phyloP scores from a whole-genome alignment of 2,329 filamentous ascomycete genomes.

The Hypoxylon sp. region DNA sequence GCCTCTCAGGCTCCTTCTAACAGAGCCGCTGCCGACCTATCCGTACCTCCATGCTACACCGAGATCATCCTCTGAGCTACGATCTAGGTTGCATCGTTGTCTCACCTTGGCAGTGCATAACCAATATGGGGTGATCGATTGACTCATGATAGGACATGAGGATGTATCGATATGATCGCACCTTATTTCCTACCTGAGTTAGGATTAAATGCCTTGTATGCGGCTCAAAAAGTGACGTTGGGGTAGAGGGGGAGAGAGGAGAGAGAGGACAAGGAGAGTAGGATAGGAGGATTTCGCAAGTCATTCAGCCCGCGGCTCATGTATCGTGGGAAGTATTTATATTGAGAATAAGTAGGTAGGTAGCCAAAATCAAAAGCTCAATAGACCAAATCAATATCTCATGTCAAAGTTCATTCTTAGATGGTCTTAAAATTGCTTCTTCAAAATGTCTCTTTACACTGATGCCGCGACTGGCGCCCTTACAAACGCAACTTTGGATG shows the following conservation, averaged over 20 bases:
- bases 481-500: conserved; percentile 14
- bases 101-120: conserved; percentile 16
- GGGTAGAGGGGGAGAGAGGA: not conserved
- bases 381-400: conserved; percentile 7
- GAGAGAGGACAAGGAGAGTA: not conserved
- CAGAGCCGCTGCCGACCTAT: conserved; percentile 3
- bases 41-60: conserved; percentile 22
- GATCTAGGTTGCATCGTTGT: conserved; percentile 31
- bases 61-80: conserved; percentile 24
- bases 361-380: not conserved
- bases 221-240: conserved; percentile 3
- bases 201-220: conserved; percentile 2
- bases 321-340: conserved; percentile 16
- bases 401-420: conserved; percentile 1
- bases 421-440: not conserved
- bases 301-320: conserved; percentile 28
- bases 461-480: conserved; percentile 27
- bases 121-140: conserved; percentile 15
- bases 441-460: conserved; percentile 34
- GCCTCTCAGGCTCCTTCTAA: not conserved
- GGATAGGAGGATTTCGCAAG: not conserved
- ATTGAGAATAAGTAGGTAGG: not conserved
- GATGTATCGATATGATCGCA: not conserved
- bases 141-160: conserved; percentile 8
- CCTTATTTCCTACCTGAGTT: not conserved